Evolutionary conservation across 495 filamentous ascomycete genomes (phyloP).

Genomic region (Xylaria grammica): DNA sequence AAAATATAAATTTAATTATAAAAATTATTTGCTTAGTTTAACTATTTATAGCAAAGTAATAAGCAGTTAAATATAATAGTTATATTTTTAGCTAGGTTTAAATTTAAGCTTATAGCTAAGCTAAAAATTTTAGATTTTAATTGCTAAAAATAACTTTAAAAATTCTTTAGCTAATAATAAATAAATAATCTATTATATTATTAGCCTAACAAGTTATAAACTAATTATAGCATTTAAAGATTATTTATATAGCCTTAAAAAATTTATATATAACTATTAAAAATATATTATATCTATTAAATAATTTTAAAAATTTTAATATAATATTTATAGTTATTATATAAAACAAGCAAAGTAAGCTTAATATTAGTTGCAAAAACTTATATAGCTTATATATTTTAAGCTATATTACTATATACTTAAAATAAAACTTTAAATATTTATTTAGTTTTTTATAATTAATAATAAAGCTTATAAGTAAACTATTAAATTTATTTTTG

Average conservation of each 20-base stretch:
- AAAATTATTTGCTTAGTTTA: slow-evolving; percentile 10
- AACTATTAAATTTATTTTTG: neutral
- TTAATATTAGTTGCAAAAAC: slow-evolving; percentile 4
- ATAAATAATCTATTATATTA: neutral
- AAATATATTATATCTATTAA: slow-evolving; percentile 5
- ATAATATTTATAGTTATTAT: slow-evolving; percentile 6
- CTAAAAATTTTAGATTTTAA: slow-evolving; percentile 3
- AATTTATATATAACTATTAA: neutral
- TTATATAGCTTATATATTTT: slow-evolving; percentile 8
- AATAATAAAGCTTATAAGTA: slow-evolving; percentile 6
- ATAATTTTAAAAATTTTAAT: slow-evolving; percentile 2
- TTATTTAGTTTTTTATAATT: slow-evolving; percentile 6
- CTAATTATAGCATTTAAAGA: neutral
- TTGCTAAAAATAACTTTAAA: slow-evolving; percentile 8
- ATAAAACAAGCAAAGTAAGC: slow-evolving; percentile 5
- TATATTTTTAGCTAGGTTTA: neutral
- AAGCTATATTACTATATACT: neutral
- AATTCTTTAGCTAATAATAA: neutral
- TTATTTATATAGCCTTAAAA: neutral
- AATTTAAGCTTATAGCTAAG: neutral
- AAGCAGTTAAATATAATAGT: neutral
- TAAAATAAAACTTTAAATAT: neutral
- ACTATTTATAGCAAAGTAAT: slow-evolving; percentile 12
- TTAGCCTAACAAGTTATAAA: neutral
- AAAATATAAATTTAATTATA: slow-evolving; percentile 12